These are phyloP conservation scores for Hanseniaspora nectarophila DNA, from an alignment of 805 yeast genomes.

Conservation along the genomic window DNA sequence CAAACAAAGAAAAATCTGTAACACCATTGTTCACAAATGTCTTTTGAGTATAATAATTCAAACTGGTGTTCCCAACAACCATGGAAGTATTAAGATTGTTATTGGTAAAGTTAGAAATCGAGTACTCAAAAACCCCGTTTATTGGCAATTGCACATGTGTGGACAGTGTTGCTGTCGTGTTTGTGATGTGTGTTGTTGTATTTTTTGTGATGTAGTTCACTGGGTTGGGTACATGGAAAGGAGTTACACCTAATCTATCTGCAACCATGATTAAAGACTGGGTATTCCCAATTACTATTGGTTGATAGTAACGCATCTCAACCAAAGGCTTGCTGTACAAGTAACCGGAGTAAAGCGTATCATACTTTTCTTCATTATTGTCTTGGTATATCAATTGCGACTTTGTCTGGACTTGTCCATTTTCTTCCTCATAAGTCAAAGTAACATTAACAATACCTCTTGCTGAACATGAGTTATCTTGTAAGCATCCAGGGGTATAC, in stretches of 20 bases:
- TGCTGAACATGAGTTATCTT: slow-evolving; percentile 51
- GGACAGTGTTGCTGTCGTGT: slow-evolving; percentile 19
- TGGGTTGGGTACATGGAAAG: slow-evolving; percentile 14
- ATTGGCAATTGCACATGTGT: slow-evolving; percentile 34
- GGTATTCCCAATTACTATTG: slow-evolving; percentile 24
- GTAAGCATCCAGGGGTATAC: slow-evolving; percentile 77
- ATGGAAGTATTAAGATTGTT: slow-evolving; percentile 23
- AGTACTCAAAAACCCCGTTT: slow-evolving; percentile 77
- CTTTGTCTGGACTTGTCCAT: slow-evolving; percentile 24
- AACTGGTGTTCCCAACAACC: slow-evolving; percentile 38
- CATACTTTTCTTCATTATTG: slow-evolving; percentile 69
- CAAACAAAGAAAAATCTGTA: slow-evolving; percentile 32
- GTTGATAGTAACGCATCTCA: slow-evolving; percentile 30
- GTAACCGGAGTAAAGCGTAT: slow-evolving; percentile 59
- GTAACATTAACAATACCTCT: slow-evolving; percentile 77
- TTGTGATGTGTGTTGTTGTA: neutral
- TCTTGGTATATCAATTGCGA: slow-evolving; percentile 53
- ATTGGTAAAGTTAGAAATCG: slow-evolving; percentile 50
- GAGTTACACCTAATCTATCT: slow-evolving; percentile 33
- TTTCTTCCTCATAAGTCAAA: slow-evolving; percentile 31
- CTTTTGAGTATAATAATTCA: slow-evolving; percentile 32
- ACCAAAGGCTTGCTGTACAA: slow-evolving; percentile 41
- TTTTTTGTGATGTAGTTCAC: neutral
- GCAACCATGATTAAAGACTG: slow-evolving; percentile 52
- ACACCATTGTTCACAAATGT: slow-evolving; percentile 23